Conservation (phyloP, 2,329 filamentous ascomycete genomes). For the Capronia epimyces region DNA sequence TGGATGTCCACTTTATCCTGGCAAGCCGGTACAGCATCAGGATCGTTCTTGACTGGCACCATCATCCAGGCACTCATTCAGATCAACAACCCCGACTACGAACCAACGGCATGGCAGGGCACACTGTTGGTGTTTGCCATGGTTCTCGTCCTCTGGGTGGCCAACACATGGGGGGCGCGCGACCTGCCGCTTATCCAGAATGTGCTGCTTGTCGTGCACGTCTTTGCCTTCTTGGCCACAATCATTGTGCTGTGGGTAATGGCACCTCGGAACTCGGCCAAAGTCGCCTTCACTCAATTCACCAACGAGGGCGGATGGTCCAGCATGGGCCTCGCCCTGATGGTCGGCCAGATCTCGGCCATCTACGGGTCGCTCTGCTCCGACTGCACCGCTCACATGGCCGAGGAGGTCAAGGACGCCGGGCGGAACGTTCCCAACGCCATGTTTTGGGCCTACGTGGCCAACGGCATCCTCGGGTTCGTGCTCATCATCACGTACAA, state of each 20-base stretch:
- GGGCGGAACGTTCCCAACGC: constrained; percentile 40
- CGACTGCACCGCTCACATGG: constrained; percentile 37
- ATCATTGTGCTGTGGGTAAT: constrained; percentile 34
- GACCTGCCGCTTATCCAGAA: constrained; percentile 38
- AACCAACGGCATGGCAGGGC: constrained; percentile 43
- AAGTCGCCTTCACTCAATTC: constrained; percentile 37
- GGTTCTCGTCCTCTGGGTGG: constrained; percentile 39
- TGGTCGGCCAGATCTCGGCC: constrained; percentile 37
- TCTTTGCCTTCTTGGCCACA: constrained; percentile 36
- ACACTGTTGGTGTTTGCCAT: constrained; percentile 47
- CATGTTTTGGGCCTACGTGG: constrained; percentile 41
- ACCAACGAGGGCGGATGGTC: constrained; percentile 38
- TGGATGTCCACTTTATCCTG: constrained; percentile 49
- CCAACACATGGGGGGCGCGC: constrained; percentile 37
- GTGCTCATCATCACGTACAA: constrained; percentile 44
- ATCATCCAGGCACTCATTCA: constrained; percentile 44
- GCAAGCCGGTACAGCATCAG: constrained; percentile 47
- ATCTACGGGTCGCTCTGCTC: constrained; percentile 32
- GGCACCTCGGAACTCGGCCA: constrained; percentile 31
- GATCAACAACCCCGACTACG: constrained; percentile 41
- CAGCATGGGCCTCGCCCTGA: constrained; percentile 33
- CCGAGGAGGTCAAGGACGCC: constrained; percentile 47
- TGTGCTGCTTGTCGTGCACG: constrained; percentile 36
- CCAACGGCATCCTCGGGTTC: constrained; percentile 43
- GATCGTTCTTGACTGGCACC: constrained; percentile 45